A percentile compares a stretch with the other conserved stretches of the same genome.
These are phyloP conservation scores for Neotropicomus parvogracilis DNA, from an alignment of 1,284 basidiomycete genomes.

Conservation along the genomic window DNA sequence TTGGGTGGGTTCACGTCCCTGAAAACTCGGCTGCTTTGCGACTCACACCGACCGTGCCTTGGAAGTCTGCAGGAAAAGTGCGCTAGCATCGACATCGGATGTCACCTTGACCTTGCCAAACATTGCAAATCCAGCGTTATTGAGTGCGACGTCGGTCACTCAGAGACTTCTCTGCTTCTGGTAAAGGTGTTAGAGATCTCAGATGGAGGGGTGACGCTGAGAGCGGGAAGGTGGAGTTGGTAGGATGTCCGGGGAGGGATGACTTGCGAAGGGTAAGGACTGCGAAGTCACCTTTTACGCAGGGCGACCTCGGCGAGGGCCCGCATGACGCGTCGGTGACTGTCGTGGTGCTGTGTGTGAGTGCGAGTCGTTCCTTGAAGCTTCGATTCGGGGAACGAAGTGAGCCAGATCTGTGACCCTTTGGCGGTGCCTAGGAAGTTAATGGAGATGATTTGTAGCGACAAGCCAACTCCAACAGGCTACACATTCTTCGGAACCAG, in stretches of 20 bases:
- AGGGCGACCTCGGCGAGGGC: conserved; percentile 27
- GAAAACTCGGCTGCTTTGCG: conserved; percentile 15
- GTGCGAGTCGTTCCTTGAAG: neutral
- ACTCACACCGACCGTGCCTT: conserved; percentile 10
- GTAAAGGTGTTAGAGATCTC: conserved; percentile 20
- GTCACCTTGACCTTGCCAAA: conserved; percentile 14
- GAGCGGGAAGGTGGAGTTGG: conserved; percentile 12
- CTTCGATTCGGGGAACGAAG: conserved; percentile 3
- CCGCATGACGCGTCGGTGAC: conserved; percentile 35
- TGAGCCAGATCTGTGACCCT: conserved; percentile 18
- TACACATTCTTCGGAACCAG: neutral
- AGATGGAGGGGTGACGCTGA: conserved; percentile 17
- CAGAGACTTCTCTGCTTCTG: conserved; percentile 7
- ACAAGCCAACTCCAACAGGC: too few species aligned
- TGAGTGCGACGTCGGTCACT: conserved; percentile 20
- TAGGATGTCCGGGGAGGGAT: conserved; percentile 22
- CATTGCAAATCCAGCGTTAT: conserved; percentile 19
- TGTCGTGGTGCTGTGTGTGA: conserved; percentile 7
- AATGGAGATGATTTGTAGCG: too few species aligned
- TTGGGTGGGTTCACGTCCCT: conserved; percentile 16
- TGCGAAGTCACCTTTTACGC: conserved; percentile 28
- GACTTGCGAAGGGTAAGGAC: conserved; percentile 34
- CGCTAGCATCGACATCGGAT: conserved; percentile 6
- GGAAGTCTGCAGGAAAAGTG: conserved; percentile 21
- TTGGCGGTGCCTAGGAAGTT: too few species aligned